These are phyloP conservation scores for Leishmania major DNA, from an alignment of 208 protist species.

Conservation along the genomic window DNA sequence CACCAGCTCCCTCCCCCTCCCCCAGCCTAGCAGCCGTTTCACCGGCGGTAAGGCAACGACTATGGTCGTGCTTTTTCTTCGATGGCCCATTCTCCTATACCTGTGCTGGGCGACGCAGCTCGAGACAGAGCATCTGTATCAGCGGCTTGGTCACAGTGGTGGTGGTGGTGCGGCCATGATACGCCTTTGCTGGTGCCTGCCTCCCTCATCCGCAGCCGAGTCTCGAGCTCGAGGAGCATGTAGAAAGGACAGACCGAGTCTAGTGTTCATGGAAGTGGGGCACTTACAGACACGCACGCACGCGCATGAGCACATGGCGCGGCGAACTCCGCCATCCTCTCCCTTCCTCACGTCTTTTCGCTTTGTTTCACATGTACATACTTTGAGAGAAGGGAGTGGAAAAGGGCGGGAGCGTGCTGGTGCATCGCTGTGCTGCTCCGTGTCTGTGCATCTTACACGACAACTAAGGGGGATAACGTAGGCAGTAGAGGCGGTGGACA, in stretches of 20 bases:
- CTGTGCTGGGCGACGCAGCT: neutral
- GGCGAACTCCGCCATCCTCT: neutral
- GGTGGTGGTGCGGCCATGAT: neutral
- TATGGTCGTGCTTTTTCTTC: neutral
- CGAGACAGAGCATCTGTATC: neutral
- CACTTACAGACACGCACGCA: neutral
- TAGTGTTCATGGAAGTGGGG: neutral
- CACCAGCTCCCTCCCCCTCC: neutral
- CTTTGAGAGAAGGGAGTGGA: neutral
- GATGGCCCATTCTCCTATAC: conserved; percentile 1
- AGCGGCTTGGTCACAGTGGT: neutral
- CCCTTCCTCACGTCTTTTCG: neutral
- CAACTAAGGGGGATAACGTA: neutral
- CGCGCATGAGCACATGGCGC: neutral
- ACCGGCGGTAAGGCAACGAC: neutral
- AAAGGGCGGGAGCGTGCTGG: neutral
- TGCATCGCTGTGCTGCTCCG: neutral
- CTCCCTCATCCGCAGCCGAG: neutral
- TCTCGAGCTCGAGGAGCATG: neutral
- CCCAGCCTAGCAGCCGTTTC: neutral
- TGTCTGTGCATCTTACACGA: neutral
- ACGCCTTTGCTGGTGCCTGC: neutral
- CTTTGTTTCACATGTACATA: neutral
- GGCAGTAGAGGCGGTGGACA: neutral
- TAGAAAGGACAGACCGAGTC: neutral